Conservation (phyloP, 306 rosid genomes). For the Trifolium pratense region DNA sequence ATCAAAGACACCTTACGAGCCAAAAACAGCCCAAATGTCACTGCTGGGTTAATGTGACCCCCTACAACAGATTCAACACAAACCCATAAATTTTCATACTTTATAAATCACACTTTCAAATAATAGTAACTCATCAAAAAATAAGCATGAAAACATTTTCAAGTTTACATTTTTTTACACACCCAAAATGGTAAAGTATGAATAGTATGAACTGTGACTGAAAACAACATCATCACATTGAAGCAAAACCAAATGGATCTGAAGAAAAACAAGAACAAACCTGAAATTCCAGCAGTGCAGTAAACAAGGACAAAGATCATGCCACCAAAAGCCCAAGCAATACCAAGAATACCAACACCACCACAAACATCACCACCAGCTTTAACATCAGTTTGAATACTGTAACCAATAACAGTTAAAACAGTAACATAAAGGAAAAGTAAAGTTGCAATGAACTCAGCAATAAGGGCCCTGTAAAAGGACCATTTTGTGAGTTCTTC, state of each 20-base stretch:
- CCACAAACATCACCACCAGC: conserved; percentile 51
- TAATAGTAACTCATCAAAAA: neutral
- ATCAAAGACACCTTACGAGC: conserved; percentile 90
- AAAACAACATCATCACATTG: neutral
- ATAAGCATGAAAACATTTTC: neutral
- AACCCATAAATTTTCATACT: neutral
- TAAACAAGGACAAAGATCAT: conserved; percentile 96
- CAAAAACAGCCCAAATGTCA: conserved; percentile 88
- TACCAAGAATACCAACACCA: conserved; percentile 84
- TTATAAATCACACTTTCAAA: neutral
- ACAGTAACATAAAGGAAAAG: conserved; percentile 89
- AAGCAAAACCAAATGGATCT: conserved; percentile 27
- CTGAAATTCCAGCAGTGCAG: conserved; percentile 98
- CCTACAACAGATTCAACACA: conserved; percentile 49
- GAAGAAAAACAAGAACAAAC: conserved; percentile 37
- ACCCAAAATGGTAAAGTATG: conserved; percentile 3
- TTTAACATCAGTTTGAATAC: conserved; percentile 49
- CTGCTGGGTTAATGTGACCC: conserved; percentile 99
- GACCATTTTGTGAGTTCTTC: conserved; percentile 84
- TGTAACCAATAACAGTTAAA: conserved; percentile 86
- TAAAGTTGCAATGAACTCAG: conserved; percentile 89
- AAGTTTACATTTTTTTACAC: conserved; percentile 1
- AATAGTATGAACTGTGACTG: neutral
- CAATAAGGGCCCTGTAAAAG: conserved; percentile 89
- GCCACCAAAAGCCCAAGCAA: conserved; percentile 99